Evolutionary conservation across 75 land plant species (phyloP).

Genomic region (Cunninghamia lanceolata): DNA sequence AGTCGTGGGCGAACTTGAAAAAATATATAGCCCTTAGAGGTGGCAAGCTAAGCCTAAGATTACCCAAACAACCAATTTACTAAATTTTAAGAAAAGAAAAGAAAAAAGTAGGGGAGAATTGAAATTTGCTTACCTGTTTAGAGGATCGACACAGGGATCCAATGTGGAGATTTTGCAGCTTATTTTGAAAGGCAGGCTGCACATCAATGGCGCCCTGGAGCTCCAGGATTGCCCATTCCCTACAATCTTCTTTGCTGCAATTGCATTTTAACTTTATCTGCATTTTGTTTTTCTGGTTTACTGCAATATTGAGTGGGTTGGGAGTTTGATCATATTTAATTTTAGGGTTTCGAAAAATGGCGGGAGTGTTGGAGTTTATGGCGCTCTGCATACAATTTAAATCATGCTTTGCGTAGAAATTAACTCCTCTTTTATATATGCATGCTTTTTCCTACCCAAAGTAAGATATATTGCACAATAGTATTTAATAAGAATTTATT

Average conservation of each 20-base stretch:
- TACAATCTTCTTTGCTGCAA: slow-evolving; percentile 56
- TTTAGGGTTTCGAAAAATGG: not conserved
- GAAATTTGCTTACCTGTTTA: not conserved
- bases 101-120: no score
- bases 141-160: slow-evolving; percentile 85
- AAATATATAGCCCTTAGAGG: no score
- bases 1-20: no score
- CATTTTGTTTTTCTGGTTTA: slow-evolving; percentile 25
- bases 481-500: no score
- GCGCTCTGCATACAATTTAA: no score
- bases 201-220: slow-evolving; percentile 79
- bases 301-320: not conserved
- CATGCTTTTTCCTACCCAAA: no score
- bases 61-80: no score
- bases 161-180: slow-evolving; percentile 59
- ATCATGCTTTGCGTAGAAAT: no score
- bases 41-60: no score
- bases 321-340: not conserved
- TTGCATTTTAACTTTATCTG: slow-evolving; percentile 67
- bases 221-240: slow-evolving; percentile 91
- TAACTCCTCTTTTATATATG: no score
- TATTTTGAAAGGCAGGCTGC: slow-evolving; percentile 35
- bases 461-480: no score
- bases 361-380: not conserved
- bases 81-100: no score